Evolutionary conservation across 257 asterid species (phyloP).

Genomic region (Avicennia marina): DNA sequence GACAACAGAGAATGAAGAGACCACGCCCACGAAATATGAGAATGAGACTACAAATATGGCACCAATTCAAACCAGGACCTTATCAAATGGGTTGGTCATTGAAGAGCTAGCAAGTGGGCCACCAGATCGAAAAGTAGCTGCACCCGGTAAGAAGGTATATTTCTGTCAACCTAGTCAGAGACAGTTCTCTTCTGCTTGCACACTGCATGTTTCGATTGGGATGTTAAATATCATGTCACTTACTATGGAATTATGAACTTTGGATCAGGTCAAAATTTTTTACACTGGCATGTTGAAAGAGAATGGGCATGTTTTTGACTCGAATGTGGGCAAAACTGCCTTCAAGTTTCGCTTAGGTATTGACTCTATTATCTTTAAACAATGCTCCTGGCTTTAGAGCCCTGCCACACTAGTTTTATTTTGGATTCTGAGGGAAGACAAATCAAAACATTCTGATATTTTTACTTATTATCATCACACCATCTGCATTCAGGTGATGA

Average conservation of each 20-base stretch:
- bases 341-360: slow-evolving; percentile 67
- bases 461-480: slow-evolving; percentile 4
- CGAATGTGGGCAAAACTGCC: slow-evolving; percentile 46
- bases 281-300: slow-evolving; percentile 65
- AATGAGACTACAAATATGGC: slow-evolving; percentile 18
- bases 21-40: slow-evolving; percentile 17
- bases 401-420: background rate
- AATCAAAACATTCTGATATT: background rate
- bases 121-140: slow-evolving; percentile 66
- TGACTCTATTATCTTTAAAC: background rate
- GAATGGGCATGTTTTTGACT: slow-evolving; percentile 48
- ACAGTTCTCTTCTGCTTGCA: background rate
- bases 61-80: slow-evolving; percentile 35
- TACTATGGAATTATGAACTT: background rate
- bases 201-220: slow-evolving; percentile 11
- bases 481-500: slow-evolving; percentile 51
- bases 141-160: slow-evolving; percentile 58
- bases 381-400: background rate
- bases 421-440: background rate
- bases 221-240: too few relatives aligned
- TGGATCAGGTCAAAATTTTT: slow-evolving; percentile 58
- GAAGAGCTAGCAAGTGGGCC: slow-evolving; percentile 62
- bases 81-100: slow-evolving; percentile 70
- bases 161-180: slow-evolving; percentile 4
- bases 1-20: slow-evolving; percentile 26